A percentile compares a stretch with the other conserved stretches of the same genome.
phyloP scores from a whole-genome alignment of 306 rosid genomes.

The Ammopiptanthus mongolicus region DNA sequence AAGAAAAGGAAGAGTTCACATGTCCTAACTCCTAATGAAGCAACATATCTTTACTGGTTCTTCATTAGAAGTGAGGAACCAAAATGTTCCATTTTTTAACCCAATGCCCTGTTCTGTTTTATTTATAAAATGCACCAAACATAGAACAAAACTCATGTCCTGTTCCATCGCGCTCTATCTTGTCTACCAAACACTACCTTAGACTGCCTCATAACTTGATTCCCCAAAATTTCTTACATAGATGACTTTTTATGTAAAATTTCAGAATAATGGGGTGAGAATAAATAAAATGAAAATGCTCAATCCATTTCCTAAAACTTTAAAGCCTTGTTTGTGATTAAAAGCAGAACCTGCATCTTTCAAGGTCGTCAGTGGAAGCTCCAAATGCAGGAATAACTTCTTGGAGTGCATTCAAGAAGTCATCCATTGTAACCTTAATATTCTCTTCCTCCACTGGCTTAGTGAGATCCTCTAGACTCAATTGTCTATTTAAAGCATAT shows the following conservation, averaged over 20 bases:
- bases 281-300: slow-evolving; percentile 19
- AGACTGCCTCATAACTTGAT: neutral
- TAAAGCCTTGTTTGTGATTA: neutral
- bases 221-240: slow-evolving; percentile 12
- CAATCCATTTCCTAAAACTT: neutral
- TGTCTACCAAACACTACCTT: neutral
- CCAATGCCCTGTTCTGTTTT: no score
- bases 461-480: slow-evolving; percentile 90
- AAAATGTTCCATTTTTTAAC: no score
- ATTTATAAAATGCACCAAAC: no score
- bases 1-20: neutral
- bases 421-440: slow-evolving; percentile 90
- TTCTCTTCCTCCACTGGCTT: slow-evolving; percentile 95
- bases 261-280: neutral
- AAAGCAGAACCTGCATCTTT: slow-evolving; percentile 75
- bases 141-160: no score
- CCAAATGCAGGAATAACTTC: slow-evolving; percentile 92
- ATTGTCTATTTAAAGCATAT: slow-evolving; percentile 87
- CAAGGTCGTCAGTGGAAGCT: slow-evolving; percentile 97
- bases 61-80: neutral
- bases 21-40: neutral
- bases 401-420: slow-evolving; percentile 78
- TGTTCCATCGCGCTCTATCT: no score
- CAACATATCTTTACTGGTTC: neutral
- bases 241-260: neutral